phyloP scores from a whole-genome alignment of 139 green algal genomes.

The Chlorella sp. region DNA sequence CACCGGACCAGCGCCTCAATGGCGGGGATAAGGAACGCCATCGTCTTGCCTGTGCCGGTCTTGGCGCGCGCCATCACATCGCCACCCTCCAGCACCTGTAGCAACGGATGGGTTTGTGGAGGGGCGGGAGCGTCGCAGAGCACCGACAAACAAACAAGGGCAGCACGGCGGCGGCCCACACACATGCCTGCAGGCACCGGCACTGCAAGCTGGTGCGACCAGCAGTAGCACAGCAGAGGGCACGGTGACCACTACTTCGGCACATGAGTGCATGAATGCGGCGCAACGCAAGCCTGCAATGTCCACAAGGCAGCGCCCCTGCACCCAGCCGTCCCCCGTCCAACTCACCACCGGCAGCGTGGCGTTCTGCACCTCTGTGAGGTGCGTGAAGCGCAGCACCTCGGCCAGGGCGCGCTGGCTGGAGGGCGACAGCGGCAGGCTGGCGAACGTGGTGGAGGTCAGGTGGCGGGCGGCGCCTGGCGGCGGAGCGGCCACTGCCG shows the following conservation, averaged over 20 bases:
- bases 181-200: too few species aligned
- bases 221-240: too few species aligned
- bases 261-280: too few species aligned
- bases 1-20: constrained; percentile 55
- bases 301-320: too few species aligned
- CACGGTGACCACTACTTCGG: too few species aligned
- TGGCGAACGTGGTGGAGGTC: constrained; percentile 29
- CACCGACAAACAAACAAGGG: too few species aligned
- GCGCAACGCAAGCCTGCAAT: too few species aligned
- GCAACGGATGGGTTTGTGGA: not conserved
- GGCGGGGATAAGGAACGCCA: constrained; percentile 79
- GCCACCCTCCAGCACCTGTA: constrained; percentile 33
- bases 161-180: too few species aligned
- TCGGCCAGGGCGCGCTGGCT: constrained; percentile 49
- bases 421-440: constrained; percentile 21
- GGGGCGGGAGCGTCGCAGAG: too few species aligned
- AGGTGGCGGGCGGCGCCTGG: not conserved
- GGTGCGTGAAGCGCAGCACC: constrained; percentile 57
- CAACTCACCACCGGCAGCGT: constrained; percentile 39
- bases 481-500: not conserved
- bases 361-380: constrained; percentile 60
- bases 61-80: constrained; percentile 87
- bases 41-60: constrained; percentile 87
- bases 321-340: too few species aligned
- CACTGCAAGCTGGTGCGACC: too few species aligned